Base-by-base conservation (phyloP, 1,284 basidiomycete species). In the Ceratobasidium sp. region DNA sequence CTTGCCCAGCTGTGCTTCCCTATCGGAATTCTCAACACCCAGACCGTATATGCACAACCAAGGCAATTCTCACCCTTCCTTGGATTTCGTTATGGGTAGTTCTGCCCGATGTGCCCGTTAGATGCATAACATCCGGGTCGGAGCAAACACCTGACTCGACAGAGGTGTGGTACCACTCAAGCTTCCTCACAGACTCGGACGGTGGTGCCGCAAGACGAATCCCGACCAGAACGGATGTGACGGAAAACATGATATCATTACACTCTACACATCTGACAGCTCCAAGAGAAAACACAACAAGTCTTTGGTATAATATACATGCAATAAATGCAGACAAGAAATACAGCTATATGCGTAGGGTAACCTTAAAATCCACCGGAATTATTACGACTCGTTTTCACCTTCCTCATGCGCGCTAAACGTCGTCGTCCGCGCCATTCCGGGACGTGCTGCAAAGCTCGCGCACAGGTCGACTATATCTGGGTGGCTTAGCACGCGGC, bases 401-500 rank as follows among this genome's bases (percentile, higher is more conserved):
- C 40, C 59, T 8, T 66, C 64, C 11, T 43, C 64, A 46, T 46
- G 44, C 44, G 59, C 71, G 34, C 56, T 74, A 74, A 51, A 74
- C 34, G 71, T 74, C 7, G 59, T 74, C 15, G 71, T 74, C 46
- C 61, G 49, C 46, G 61, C 25, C 71, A 74, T 74, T 40, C 71
- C 61, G 32, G 71, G 71, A 13, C 61, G 57, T 34, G 71, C 71
- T 19, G 71, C 44, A 25, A 74, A 74, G 44, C 71, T 74, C 40
- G 71, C 71, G 51, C 59, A 61, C 11, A 74, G 49, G 19, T 74
- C 71, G 13, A 49, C 59, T 32, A 74, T 61, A 54, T 74, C 71
- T n/a, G 71, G 71, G 54, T 74, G 71, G n/a, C 71, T 74, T 17
- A 74, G 25, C 71, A 49, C 71, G 4, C 71, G 57, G 37, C 49